Evolutionary conservation across 805 yeast genomes (phyloP).

Genomic region (Teunomyces aglyptinius): DNA sequence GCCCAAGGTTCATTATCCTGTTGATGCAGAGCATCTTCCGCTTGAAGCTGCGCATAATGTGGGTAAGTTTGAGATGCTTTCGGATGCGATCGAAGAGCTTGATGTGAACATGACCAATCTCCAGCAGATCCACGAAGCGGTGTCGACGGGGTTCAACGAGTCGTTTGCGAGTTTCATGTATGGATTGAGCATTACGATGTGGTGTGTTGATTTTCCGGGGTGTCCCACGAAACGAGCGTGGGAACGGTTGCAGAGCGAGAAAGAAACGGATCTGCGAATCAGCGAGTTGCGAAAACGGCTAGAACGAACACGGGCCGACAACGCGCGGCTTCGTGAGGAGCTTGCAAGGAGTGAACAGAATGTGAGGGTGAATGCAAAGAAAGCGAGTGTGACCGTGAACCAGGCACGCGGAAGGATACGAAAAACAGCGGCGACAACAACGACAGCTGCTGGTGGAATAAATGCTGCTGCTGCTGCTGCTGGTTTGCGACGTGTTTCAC

Average conservation of each 20-base stretch:
- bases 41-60: conserved; percentile 37
- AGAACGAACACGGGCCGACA: conserved; percentile 18
- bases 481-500: conserved; percentile 9
- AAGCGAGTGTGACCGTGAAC: no score
- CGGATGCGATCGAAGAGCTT: conserved; percentile 53
- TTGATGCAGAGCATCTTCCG: conserved; percentile 39
- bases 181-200: conserved; percentile 81
- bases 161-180: conserved; percentile 73
- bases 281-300: conserved; percentile 19
- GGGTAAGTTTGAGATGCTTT: conserved; percentile 43
- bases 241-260: conserved; percentile 27
- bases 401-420: no score
- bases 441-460: no score
- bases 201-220: conserved; percentile 74
- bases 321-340: conserved; percentile 16
- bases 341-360: conserved; percentile 1
- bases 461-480: not conserved
- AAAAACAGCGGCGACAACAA: no score
- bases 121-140: conserved; percentile 57
- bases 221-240: conserved; percentile 35
- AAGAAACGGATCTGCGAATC: conserved; percentile 20
- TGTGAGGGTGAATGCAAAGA: no score
- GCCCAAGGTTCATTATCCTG: conserved; percentile 46
- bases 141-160: conserved; percentile 67
- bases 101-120: conserved; percentile 59